phyloP scores from a whole-genome alignment of 1,284 basidiomycete genomes.

The Rhodotorula sp. region DNA sequence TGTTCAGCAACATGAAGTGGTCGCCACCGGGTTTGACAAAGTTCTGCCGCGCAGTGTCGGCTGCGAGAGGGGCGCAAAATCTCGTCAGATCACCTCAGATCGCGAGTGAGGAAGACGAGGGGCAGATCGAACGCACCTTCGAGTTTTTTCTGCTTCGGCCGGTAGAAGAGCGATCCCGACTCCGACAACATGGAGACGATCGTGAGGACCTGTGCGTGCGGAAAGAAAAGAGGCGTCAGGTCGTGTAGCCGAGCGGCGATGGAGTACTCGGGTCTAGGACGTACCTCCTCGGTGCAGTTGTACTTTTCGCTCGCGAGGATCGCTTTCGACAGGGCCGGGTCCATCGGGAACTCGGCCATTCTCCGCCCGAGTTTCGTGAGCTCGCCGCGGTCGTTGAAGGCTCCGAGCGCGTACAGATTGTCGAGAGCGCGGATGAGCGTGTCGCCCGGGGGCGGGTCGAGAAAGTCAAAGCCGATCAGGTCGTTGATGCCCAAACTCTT shows the following conservation, averaged over 20 bases:
- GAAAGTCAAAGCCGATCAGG: constrained; percentile 63
- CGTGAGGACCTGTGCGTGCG: constrained; percentile 63
- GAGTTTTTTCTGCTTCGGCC: constrained; percentile 78
- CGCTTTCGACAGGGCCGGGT: constrained; percentile 94
- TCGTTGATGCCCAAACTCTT: constrained; percentile 65
- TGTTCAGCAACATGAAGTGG: constrained; percentile 94
- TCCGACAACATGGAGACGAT: constrained; percentile 98
- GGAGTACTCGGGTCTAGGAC: not conserved
- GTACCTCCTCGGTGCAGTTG: constrained; percentile 84
- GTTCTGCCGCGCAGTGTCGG: constrained; percentile 94
- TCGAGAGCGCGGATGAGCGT: constrained; percentile 96
- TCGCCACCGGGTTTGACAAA: constrained; percentile 95
- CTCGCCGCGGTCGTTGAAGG: constrained; percentile 93
- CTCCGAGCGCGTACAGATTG: constrained; percentile 90
- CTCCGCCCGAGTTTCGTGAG: constrained; percentile 90
- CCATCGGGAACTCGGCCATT: constrained; percentile 96
- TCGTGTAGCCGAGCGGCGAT: not conserved
- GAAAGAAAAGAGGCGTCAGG: not conserved
- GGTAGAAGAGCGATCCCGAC: constrained; percentile 89
- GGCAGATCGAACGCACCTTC: constrained; percentile 42
- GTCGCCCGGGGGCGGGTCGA: constrained; percentile 78
- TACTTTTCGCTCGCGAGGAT: constrained; percentile 95
- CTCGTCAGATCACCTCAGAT: not conserved
- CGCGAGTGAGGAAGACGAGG: not conserved
- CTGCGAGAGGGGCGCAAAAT: constrained; percentile 62